Evolutionary conservation across 2,329 filamentous ascomycete species (phyloP).

Genomic region (Nectriaceae sp.): DNA sequence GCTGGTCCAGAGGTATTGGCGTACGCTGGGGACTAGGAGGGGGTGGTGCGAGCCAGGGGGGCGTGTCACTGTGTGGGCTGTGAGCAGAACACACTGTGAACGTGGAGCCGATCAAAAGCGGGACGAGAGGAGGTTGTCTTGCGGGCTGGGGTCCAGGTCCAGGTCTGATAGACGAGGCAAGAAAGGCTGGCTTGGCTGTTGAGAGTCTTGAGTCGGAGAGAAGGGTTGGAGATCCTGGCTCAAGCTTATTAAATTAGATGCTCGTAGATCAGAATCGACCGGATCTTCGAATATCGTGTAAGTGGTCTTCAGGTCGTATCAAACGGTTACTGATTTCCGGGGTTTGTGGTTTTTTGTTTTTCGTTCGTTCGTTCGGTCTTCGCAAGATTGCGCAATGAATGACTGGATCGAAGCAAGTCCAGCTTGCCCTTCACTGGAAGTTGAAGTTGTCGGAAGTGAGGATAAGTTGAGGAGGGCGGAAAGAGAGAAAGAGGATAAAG

Average conservation of each 20-base stretch:
- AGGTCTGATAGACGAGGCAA: slow-evolving; percentile 19
- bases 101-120: slow-evolving; percentile 31
- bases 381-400: slow-evolving; percentile 41
- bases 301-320: slow-evolving; percentile 29
- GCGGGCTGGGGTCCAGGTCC: slow-evolving; percentile 21
- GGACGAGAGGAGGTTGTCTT: slow-evolving; percentile 29
- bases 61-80: slow-evolving; percentile 24
- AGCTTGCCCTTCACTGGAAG: slow-evolving; percentile 55
- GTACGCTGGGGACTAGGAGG: slow-evolving; percentile 26
- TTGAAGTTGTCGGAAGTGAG: slow-evolving; percentile 28
- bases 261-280: slow-evolving; percentile 26
- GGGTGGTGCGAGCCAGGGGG: slow-evolving; percentile 23
- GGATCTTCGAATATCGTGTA: slow-evolving; percentile 26
- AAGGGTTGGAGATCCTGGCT: slow-evolving; percentile 24
- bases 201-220: slow-evolving; percentile 17
- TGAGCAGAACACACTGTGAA: slow-evolving; percentile 17
- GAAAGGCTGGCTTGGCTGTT: slow-evolving; percentile 17
- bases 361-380: slow-evolving; percentile 16
- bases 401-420: slow-evolving; percentile 60
- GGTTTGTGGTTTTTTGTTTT: not conserved
- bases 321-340: slow-evolving; percentile 26
- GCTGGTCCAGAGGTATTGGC: slow-evolving; percentile 33
- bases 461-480: slow-evolving; percentile 36
- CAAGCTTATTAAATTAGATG: slow-evolving; percentile 35
- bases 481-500: slow-evolving; percentile 38